These are phyloP conservation scores for Triticum turgidum DNA, from an alignment of 176 grass and related monocot genomes.

Conservation along the genomic window DNA sequence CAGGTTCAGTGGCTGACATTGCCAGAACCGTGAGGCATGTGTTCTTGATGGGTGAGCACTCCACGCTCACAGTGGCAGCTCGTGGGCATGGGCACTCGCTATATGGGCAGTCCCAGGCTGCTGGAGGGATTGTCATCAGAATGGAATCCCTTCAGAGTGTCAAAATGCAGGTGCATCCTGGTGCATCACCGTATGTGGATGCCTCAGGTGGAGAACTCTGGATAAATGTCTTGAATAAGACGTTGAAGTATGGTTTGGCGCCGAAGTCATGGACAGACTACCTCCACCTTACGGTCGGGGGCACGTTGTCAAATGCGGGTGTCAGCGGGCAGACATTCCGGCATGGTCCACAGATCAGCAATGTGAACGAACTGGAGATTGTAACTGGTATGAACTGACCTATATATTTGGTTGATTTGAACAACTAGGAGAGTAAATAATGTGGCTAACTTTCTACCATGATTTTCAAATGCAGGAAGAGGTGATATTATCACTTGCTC, in stretches of 20 bases:
- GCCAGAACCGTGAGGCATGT: conserved; percentile 56
- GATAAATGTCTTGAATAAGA: conserved; percentile 73
- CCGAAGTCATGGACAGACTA: conserved; percentile 92
- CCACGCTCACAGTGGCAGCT: conserved; percentile 67
- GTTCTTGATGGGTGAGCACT: conserved; percentile 37
- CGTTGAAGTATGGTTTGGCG: conserved; percentile 62
- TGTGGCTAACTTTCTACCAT: conserved; percentile 23
- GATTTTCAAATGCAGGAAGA: conserved; percentile 55
- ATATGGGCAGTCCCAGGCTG: conserved; percentile 76
- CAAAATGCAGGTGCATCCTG: conserved; percentile 37
- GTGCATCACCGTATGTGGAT: conserved; percentile 62
- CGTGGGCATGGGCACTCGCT: conserved; percentile 83
- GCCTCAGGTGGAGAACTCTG: conserved; percentile 77
- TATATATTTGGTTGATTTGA: conserved; percentile 10
- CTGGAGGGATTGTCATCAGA: conserved; percentile 64
- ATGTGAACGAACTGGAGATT: conserved; percentile 73
- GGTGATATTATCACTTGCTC: conserved; percentile 70
- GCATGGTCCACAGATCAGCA: conserved; percentile 85
- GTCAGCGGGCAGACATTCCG: conserved; percentile 81
- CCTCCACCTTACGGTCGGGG: conserved; percentile 79
- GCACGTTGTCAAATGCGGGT: conserved; percentile 75
- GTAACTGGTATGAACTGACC: conserved; percentile 62
- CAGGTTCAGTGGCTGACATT: conserved; percentile 58
- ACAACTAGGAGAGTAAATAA: neutral
- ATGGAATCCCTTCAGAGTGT: conserved; percentile 59